Evolutionary conservation across 495 filamentous ascomycete species (phyloP), one percentile per base, ranked within the genome.

Genomic region (Margaritispora aquatica): DNA sequence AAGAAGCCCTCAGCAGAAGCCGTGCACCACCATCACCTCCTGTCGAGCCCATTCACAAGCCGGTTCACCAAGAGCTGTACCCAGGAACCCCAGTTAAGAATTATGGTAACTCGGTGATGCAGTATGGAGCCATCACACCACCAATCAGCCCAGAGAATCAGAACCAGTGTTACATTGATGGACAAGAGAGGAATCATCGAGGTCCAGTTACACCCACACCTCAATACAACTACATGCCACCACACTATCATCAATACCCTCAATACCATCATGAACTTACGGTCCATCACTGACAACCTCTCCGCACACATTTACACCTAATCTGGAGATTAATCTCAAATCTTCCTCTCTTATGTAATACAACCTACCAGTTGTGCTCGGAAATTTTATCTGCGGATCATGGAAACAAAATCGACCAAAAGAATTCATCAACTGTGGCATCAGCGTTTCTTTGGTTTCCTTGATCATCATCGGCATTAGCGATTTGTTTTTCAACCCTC

Each of bases 61-160:
- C 81, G n/a, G 57, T 69, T 34, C 26, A 55, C 22, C 48, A 57
- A 19, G 82, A 82, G 61, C 68, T 78, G 15, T 79, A 75, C 59
- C 84, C 80, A 69, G 87, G 82, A 63, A 97, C 94, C 9, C 95
- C 94, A 22, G 88, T 93, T 68, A 98, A 98, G 77, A 80, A 81
- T 15, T 78, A 84, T 49, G 77, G 82, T 27, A 79, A 81, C 26
- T 8, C 38, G 10, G 15, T 44, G 38, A 78, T 88, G 58, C 83
- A 85, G 15, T 83, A 91, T 67, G 95, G 93, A 22, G 93, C 92
- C 69, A 83, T 94, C 58, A 97, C 94, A 22, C 94, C 94, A 20
- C 94, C 94, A 2, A 96, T 97, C 68, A 97, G 95, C 0, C 94
- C 94, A n/a, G 91, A 95, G 5, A 73, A 72, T 58, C 72, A 73